A percentile compares a stretch with the other conserved stretches of the same genome.
Evolutionary conservation across 1,139 yeast species (phyloP).

Genomic region (Debaryomycetaceae sp.): DNA sequence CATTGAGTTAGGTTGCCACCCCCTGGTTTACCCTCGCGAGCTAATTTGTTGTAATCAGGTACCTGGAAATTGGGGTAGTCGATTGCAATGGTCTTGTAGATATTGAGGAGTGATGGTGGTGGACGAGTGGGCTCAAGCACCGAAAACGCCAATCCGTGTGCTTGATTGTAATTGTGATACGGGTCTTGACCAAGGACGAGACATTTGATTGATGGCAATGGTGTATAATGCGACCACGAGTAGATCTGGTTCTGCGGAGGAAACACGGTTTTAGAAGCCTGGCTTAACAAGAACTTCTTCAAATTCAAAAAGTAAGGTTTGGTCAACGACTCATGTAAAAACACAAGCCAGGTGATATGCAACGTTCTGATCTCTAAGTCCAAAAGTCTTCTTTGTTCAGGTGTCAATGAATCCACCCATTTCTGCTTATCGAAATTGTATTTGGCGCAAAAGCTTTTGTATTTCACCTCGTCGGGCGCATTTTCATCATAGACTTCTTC

Average conservation of each 20-base stretch:
- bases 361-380: slow-evolving; percentile 66
- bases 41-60: slow-evolving; percentile 43
- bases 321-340: slow-evolving; percentile 66
- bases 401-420: slow-evolving; percentile 55
- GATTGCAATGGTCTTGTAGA: slow-evolving; percentile 69
- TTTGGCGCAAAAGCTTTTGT: slow-evolving; percentile 13
- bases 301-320: slow-evolving; percentile 82
- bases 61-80: slow-evolving; percentile 71
- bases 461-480: slow-evolving; percentile 6
- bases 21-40: slow-evolving; percentile 28
- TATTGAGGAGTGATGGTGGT: slow-evolving; percentile 89
- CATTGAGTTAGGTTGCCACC: slow-evolving; percentile 76
- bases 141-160: slow-evolving; percentile 94
- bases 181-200: slow-evolving; percentile 95
- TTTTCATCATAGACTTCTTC: background rate
- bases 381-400: slow-evolving; percentile 53
- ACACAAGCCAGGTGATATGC: slow-evolving; percentile 75
- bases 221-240: slow-evolving; percentile 90
- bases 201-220: slow-evolving; percentile 70
- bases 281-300: slow-evolving; percentile 53
- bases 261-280: slow-evolving; percentile 50
- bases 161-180: slow-evolving; percentile 87
- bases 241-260: slow-evolving; percentile 81
- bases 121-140: slow-evolving; percentile 79
- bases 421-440: slow-evolving; percentile 43